Evolutionary conservation across 371 early-diverging fungal species (phyloP), one percentile per base, ranked within the genome.

Genomic region (Mycotypha africana): DNA sequence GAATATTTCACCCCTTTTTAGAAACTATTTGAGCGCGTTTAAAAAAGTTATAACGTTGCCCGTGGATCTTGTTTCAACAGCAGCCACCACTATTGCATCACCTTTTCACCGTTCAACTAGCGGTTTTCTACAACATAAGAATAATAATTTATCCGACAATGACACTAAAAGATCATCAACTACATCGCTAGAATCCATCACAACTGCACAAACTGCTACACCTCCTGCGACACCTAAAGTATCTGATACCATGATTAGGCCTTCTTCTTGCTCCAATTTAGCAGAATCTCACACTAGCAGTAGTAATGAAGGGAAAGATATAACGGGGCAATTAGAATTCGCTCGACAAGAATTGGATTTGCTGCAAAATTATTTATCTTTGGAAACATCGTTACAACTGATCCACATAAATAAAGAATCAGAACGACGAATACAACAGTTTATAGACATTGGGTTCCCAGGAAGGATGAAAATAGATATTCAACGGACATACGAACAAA

Each of bases 331-430:
- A 34, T 39, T 62, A 14, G 58, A 62, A 42, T 44, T 46, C 37
- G 65, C 61, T 6, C 43, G 53, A 38, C 58, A 60, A 32, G 61
- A 60, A 65, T 62, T 67, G n/a, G 81, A 85, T 42, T 67, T 77
- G 45, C 52, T 89, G 47, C 81, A 81, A 25, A 65, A 78, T n/a
- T 59, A 85, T 23, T 56, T 93, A 19, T 84, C 85, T 32, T 59
- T 93, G 19, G 92, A 91, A 48, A 64, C 87, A 45, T 84, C 86
- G 8, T 62, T 92, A 39, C 76, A 84, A 45, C 53, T 93, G 66
- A 83, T 92, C 45, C 84, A 92, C 55, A 50, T 80, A 21, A 91
- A 92, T 59, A 87, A 91, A 53, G 91, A 89, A 47, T 74, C 85
- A 0, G 57, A 91, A 35, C 76, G 77, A 20, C 73, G 94, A 21